phyloP scores from a whole-genome alignment of 1,284 basidiomycete genomes.

The Papiliotrema terrestris region DNA sequence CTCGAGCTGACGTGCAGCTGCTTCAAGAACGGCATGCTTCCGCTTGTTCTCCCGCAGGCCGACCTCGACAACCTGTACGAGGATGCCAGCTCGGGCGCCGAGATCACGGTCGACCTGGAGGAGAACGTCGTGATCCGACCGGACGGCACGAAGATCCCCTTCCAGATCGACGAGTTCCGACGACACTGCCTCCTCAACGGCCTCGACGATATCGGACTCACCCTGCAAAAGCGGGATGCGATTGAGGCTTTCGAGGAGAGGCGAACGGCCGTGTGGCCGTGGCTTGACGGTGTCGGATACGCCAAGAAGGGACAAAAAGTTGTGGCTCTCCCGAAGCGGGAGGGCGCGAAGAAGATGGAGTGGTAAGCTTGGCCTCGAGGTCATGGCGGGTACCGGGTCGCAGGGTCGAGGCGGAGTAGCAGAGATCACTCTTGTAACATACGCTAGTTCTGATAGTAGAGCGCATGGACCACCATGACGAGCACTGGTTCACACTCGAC shows the following conservation, averaged over 20 bases:
- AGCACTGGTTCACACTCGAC: not conserved
- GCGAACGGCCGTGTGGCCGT: slow-evolving; percentile 76
- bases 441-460: not conserved
- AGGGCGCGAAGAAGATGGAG: slow-evolving; percentile 57
- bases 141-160: slow-evolving; percentile 66
- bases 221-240: slow-evolving; percentile 66
- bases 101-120: slow-evolving; percentile 86
- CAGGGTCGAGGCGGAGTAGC: not conserved
- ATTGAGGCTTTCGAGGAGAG: slow-evolving; percentile 75
- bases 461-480: not conserved
- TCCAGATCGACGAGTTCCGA: slow-evolving; percentile 81
- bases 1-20: slow-evolving; percentile 55
- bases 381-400: not conserved
- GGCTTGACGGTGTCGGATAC: slow-evolving; percentile 91
- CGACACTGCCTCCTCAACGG: slow-evolving; percentile 89
- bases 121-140: slow-evolving; percentile 75
- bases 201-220: slow-evolving; percentile 88
- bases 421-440: not conserved
- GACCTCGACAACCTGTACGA: slow-evolving; percentile 71
- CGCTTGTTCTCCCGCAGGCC: slow-evolving; percentile 70
- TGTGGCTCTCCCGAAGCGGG: slow-evolving; percentile 49
- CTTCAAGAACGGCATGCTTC: slow-evolving; percentile 96
- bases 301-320: slow-evolving; percentile 59
- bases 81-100: slow-evolving; percentile 74
- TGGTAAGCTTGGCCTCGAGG: slow-evolving; percentile 57